These are phyloP conservation scores for Uncinocarpus reesii DNA, from an alignment of 2,329 filamentous ascomycete species.

Conservation along the genomic window DNA sequence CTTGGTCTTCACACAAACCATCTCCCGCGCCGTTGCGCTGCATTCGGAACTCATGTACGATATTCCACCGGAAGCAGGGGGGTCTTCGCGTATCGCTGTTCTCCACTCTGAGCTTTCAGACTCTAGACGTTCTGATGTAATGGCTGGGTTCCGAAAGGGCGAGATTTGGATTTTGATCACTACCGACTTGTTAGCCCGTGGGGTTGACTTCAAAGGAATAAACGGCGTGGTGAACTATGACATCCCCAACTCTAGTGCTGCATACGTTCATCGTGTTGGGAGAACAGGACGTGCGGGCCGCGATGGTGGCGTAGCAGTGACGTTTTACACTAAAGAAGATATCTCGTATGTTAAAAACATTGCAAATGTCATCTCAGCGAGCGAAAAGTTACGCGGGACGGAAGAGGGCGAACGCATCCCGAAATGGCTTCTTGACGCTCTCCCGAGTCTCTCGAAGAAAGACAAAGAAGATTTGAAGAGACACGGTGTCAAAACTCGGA, in stretches of 20 bases:
- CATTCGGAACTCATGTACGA: conserved; percentile 89
- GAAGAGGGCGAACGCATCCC: conserved; percentile 53
- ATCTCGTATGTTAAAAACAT: conserved; percentile 82
- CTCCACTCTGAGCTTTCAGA: conserved; percentile 80
- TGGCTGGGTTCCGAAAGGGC: conserved; percentile 80
- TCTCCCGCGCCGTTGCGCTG: conserved; percentile 76
- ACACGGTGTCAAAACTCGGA: conserved; percentile 65
- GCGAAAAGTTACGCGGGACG: conserved; percentile 56
- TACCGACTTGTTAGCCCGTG: conserved; percentile 82
- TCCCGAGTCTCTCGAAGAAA: conserved; percentile 74
- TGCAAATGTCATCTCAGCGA: conserved; percentile 80
- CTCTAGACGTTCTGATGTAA: conserved; percentile 62
- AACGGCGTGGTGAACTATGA: conserved; percentile 98
- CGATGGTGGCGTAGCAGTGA: conserved; percentile 79
- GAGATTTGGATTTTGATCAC: conserved; percentile 96
- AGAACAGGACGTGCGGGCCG: conserved; percentile 81
- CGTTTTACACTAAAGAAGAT: conserved; percentile 91
- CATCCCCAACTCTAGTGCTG: conserved; percentile 78
- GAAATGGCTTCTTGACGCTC: conserved; percentile 76
- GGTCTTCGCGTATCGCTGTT: conserved; percentile 72
- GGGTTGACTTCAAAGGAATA: conserved; percentile 87
- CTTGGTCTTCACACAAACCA: conserved; percentile 92
- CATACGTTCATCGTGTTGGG: conserved; percentile 87
- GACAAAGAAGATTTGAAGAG: conserved; percentile 74
- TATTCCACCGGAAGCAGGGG: conserved; percentile 78